phyloP scores from a whole-genome alignment of 768 basidiomycete species.

The Trametes meyenii region DNA sequence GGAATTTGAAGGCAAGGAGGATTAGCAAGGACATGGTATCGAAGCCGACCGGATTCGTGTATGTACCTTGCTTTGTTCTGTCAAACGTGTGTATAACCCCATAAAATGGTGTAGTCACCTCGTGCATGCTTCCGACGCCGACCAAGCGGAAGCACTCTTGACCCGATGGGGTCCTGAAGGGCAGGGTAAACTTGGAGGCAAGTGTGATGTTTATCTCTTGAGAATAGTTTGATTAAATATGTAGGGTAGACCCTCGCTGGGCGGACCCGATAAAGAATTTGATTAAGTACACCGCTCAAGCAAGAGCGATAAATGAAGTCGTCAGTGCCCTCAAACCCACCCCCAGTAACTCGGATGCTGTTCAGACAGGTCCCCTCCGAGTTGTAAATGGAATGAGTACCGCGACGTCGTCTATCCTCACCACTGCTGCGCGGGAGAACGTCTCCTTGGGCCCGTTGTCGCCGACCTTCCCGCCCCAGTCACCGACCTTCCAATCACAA shows the following conservation, averaged over 20 bases:
- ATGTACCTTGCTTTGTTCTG: constrained; percentile 42
- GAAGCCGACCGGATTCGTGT: constrained; percentile 82
- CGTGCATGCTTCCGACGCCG: constrained; percentile 88
- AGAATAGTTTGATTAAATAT: constrained; percentile 1
- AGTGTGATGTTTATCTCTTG: constrained; percentile 23
- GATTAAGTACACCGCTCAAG: constrained; percentile 67
- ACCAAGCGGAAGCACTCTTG: constrained; percentile 85
- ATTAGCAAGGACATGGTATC: constrained; percentile 92
- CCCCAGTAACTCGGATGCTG: constrained; percentile 45
- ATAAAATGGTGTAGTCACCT: constrained; percentile 59
- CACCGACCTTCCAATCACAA: constrained; percentile 33
- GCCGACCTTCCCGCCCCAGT: constrained; percentile 27
- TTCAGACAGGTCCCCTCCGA: constrained; percentile 55
- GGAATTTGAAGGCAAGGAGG: constrained; percentile 57
- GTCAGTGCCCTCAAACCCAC: constrained; percentile 70
- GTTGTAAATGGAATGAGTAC: constrained; percentile 81
- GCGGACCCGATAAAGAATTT: constrained; percentile 84
- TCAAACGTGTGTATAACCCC: constrained; percentile 5
- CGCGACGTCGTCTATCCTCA: constrained; percentile 68
- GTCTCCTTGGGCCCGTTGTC: constrained; percentile 46
- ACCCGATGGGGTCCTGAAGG: constrained; percentile 89
- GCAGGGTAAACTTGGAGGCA: constrained; percentile 85
- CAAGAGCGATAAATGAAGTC: constrained; percentile 75
- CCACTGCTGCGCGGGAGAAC: constrained; percentile 77
- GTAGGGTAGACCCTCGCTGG: constrained; percentile 79